Conservation (phyloP, 2,329 filamentous ascomycete genomes). For the Colletotrichum shisoi region DNA sequence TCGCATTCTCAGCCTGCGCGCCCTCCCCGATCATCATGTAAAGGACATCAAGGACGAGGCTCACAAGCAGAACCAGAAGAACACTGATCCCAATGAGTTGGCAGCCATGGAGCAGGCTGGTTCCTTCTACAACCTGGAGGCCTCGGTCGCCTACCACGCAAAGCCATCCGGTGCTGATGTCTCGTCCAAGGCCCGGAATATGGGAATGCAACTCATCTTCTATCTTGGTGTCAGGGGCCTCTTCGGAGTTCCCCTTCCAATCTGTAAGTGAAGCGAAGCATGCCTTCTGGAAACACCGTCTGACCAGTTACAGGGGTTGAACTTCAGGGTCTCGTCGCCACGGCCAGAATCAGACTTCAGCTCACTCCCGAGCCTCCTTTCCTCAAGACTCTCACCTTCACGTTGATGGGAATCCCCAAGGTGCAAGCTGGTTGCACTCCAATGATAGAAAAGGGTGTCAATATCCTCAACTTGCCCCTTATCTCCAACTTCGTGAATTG, state of each 20-base stretch:
- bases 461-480: slow-evolving; percentile 87
- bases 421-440: slow-evolving; percentile 89
- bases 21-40: slow-evolving; percentile 83
- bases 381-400: slow-evolving; percentile 89
- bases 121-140: slow-evolving; percentile 84
- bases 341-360: slow-evolving; percentile 72
- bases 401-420: slow-evolving; percentile 91
- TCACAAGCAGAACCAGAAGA: slow-evolving; percentile 61
- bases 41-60: slow-evolving; percentile 75
- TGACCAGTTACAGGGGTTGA: slow-evolving; percentile 69
- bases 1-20: slow-evolving; percentile 84
- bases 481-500: slow-evolving; percentile 98
- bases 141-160: slow-evolving; percentile 81
- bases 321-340: slow-evolving; percentile 74
- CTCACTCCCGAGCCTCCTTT: slow-evolving; percentile 89
- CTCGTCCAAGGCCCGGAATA: slow-evolving; percentile 81
- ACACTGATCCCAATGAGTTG: slow-evolving; percentile 83
- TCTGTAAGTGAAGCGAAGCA: slow-evolving; percentile 59
- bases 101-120: slow-evolving; percentile 90
- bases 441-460: slow-evolving; percentile 89
- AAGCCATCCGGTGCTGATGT: slow-evolving; percentile 74
- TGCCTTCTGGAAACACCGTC: slow-evolving; percentile 58
- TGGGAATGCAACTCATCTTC: slow-evolving; percentile 77
- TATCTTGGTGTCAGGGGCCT: slow-evolving; percentile 89
- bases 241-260: slow-evolving; percentile 86